Evolutionary conservation across 2,329 filamentous ascomycete genomes (phyloP).

Genomic region (Orbilia blumenaviensis): DNA sequence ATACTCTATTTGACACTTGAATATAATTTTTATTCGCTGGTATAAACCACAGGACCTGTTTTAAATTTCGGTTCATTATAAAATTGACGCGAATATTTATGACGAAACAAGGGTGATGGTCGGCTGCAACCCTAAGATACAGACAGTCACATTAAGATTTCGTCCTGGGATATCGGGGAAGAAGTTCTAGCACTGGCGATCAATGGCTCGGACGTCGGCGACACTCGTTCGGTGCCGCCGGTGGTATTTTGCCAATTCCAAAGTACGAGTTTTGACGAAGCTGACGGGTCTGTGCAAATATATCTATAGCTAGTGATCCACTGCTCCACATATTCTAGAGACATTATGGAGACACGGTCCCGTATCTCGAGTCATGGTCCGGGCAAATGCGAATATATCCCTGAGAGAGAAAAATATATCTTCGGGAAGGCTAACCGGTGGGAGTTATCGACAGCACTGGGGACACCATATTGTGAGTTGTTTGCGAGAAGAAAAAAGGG

Average conservation of each 20-base stretch:
- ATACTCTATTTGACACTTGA: conserved; percentile 4
- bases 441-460: not conserved
- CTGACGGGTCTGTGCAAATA: conserved; percentile 36
- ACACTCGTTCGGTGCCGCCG: not conserved
- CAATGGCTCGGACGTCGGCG: not conserved
- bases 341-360: conserved; percentile 20
- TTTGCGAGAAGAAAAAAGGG: conserved; percentile 4
- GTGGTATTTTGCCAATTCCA: conserved; percentile 34
- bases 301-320: conserved; percentile 6
- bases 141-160: conserved; percentile 40
- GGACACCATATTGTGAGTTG: conserved; percentile 1
- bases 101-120: conserved; percentile 12
- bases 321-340: not conserved
- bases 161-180: conserved; percentile 25
- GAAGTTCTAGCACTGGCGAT: conserved; percentile 11
- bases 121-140: conserved; percentile 26
- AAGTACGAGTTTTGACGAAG: conserved; percentile 36
- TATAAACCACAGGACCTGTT: conserved; percentile 28
- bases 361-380: conserved; percentile 8
- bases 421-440: conserved; percentile 49
- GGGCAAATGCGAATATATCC: conserved; percentile 30
- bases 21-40: conserved; percentile 5
- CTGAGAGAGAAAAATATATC: not conserved
- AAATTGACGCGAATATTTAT: conserved; percentile 49
- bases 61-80: conserved; percentile 53